These are phyloP conservation scores for Fusarium mangiferae DNA, from an alignment of 2,329 filamentous ascomycete species.

Conservation along the genomic window DNA sequence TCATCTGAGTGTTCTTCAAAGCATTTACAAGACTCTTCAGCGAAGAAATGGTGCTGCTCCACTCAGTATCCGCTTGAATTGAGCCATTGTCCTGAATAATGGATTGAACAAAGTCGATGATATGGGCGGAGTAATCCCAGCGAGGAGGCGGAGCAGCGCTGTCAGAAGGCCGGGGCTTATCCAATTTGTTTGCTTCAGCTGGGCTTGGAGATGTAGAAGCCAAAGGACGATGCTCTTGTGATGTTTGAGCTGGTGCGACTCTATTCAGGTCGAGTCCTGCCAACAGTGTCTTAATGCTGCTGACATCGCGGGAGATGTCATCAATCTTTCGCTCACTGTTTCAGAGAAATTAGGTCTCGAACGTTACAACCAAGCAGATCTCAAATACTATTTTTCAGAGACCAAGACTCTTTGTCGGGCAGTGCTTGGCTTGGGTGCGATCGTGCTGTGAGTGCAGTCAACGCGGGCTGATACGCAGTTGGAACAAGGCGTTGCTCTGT, in stretches of 20 bases:
- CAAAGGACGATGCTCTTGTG: background rate
- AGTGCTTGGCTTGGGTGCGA: conserved; percentile 39
- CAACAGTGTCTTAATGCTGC: conserved; percentile 46
- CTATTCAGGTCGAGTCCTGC: conserved; percentile 24
- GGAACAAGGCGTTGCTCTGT: conserved; percentile 38
- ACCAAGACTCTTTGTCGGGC: conserved; percentile 50
- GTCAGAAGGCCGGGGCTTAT: fast-evolving
- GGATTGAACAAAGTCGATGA: conserved; percentile 49
- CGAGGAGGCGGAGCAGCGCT: background rate
- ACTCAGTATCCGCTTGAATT: background rate
- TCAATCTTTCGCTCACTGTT: conserved; percentile 53
- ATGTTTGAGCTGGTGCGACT: background rate
- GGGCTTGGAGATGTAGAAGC: too few species aligned
- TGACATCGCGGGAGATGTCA: conserved; percentile 47
- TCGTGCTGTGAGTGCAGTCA: conserved; percentile 47
- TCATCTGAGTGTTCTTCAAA: background rate
- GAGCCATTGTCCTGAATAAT: conserved; percentile 2
- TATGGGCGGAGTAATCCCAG: conserved; percentile 49
- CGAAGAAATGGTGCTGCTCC: conserved; percentile 7
- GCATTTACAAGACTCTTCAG: conserved; percentile 5
- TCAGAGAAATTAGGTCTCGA: fast-evolving
- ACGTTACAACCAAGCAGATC: fast-evolving
- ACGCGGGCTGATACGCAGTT: conserved; percentile 49
- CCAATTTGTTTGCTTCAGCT: fast-evolving
- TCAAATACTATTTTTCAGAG: conserved; percentile 50